Evolutionary conservation across 768 basidiomycete genomes (phyloP).

Genomic region (Mycena rebaudengoi): DNA sequence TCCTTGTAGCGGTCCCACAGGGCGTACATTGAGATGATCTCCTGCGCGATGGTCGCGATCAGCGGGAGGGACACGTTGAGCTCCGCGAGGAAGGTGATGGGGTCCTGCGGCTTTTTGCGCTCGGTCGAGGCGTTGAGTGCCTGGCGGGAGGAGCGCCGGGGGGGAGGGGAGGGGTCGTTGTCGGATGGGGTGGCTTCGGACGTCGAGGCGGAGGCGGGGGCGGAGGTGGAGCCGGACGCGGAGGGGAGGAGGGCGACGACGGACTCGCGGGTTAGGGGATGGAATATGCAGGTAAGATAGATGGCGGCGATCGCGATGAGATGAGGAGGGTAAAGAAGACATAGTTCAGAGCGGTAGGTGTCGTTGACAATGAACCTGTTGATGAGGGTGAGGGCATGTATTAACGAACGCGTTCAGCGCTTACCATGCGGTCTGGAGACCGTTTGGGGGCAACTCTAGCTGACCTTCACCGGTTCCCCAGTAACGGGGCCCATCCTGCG

Average conservation of each 20-base stretch:
- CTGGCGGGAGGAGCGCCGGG: slow-evolving; percentile 66
- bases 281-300: slow-evolving; percentile 85
- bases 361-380: slow-evolving; percentile 90
- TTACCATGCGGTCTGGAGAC: slow-evolving; percentile 92
- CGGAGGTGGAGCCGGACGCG: slow-evolving; percentile 26
- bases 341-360: slow-evolving; percentile 91
- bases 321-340: slow-evolving; percentile 95
- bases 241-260: slow-evolving; percentile 49
- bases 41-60: slow-evolving; percentile 86
- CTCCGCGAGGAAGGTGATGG: slow-evolving; percentile 83
- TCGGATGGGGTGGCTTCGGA: too few species aligned
- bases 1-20: slow-evolving; percentile 89
- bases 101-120: slow-evolving; percentile 64
- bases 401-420: slow-evolving; percentile 31
- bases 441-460: slow-evolving; percentile 76
- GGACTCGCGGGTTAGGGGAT: slow-evolving; percentile 61
- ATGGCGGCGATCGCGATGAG: slow-evolving; percentile 92
- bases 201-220: slow-evolving; percentile 15
- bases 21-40: slow-evolving; percentile 89
- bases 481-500: slow-evolving; percentile 68
- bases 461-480: slow-evolving; percentile 86
- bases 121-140: too few species aligned
- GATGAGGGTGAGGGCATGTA: neutral
- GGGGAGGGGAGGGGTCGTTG: too few species aligned
- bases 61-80: slow-evolving; percentile 87